Evolutionary conservation across 257 asterid genomes (phyloP), one percentile per base, ranked within the genome.

Genomic region (Forsythia suspensa): DNA sequence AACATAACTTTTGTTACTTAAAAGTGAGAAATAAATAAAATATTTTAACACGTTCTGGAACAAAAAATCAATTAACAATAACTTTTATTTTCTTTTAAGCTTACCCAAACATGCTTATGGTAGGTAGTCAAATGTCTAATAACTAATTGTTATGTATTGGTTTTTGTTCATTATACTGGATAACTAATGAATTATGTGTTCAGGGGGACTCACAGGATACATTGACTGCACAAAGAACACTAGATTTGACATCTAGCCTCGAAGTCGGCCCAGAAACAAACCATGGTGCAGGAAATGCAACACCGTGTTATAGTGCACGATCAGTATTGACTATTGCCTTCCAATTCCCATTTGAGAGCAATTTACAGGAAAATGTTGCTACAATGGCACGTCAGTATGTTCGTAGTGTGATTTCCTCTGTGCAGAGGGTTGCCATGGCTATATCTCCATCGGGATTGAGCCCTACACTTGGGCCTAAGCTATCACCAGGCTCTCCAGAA

Each of bases 281-380:
- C 83, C 73, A 71, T 37, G 71, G 85, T 72, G 79, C 72, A 10
- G 86, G 72, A 68, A 83, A 72, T 21, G 77, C 81, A 1, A 79
- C 91, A 6, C 77, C 94, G 6, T 79, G 89, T 20, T 85, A 74
- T 77, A 83, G 81, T 57, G 84, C 94, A 8, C 89, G 99, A 41
- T 88, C 99, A 1, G 96, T 96, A 8, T 83, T 96, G 78, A 96
- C 98, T 0, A 94, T 96, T 37, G 99, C 98, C 7, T 94, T 96
- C 87, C 99, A 96, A 72, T 96, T 96, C 87, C 98, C 98, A 1
- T 94, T 91, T 5, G 99, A 96, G 89, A 92, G 85, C 90, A 89
- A 86, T 82, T 87, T 96, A 57, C 98, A 88, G 86, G 98, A 91
- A 0, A 94, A 89, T 44, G 92, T 96, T 16, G 97, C 97, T 13